Conservation (phyloP, 2,329 filamentous ascomycete species). For the Teratosphaeria epicoccoides region DNA sequence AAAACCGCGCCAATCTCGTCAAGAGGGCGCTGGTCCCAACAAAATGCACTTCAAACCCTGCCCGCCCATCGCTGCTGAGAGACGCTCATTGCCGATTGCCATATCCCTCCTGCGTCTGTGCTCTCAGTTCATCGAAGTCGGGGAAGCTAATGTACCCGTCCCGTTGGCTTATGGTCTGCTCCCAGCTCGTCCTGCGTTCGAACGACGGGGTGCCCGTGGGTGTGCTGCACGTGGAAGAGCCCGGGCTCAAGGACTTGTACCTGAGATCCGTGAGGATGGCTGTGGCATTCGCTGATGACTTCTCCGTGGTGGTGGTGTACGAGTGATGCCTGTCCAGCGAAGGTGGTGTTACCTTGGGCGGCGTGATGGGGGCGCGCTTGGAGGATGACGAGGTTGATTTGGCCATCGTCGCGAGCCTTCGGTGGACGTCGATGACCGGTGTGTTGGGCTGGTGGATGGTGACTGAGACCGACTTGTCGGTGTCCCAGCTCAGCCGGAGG, state of each 20-base stretch:
- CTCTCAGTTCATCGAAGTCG: conserved; percentile 19
- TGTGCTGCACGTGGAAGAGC: conserved; percentile 10
- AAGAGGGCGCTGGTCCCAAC: too few relatives aligned
- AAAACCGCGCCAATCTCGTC: too few relatives aligned
- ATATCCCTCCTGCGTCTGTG: conserved; percentile 3
- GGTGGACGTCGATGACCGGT: not conserved
- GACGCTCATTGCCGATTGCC: conserved; percentile 4
- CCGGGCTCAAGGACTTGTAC: conserved; percentile 14
- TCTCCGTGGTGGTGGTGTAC: conserved; percentile 8
- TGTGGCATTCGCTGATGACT: conserved; percentile 1
- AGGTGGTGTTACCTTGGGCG: conserved; percentile 17
- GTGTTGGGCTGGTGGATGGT: not conserved
- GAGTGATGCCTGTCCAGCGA: conserved; percentile 19
- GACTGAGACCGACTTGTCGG: not conserved
- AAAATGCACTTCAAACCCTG: too few relatives aligned
- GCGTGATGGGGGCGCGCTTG: conserved; percentile 15
- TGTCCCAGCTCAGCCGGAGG: not conserved
- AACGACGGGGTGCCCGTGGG: conserved; percentile 9
- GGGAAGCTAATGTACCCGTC: conserved; percentile 26
- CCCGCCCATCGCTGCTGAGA: not conserved
- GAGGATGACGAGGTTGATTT: not conserved
- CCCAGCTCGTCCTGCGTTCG: conserved; percentile 20
- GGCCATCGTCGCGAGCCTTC: not conserved
- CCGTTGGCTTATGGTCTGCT: conserved; percentile 21
- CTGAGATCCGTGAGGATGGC: conserved; percentile 13